A percentile compares a stretch with the other conserved stretches of the same genome.
phyloP scores from a whole-genome alignment of 2,329 filamentous ascomycete species.

The Alternaria panax region DNA sequence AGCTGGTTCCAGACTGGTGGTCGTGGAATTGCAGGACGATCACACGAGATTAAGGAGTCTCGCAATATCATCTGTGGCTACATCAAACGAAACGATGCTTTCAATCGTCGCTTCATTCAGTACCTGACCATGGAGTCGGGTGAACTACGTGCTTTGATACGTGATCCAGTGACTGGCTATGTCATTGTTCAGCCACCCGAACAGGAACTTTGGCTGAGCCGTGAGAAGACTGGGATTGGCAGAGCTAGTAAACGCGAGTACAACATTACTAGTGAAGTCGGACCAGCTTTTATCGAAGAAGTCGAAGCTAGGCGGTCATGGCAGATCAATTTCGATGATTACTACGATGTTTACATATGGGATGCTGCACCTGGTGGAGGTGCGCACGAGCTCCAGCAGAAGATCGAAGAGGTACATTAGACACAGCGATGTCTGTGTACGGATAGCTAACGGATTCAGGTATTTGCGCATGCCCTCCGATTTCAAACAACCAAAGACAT shows the following conservation, averaged over 20 bases:
- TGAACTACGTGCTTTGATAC: conserved; percentile 38
- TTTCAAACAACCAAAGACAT: conserved; percentile 39
- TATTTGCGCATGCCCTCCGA: conserved; percentile 50
- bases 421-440: not conserved
- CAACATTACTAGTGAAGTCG: conserved; percentile 46
- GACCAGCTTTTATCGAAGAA: conserved; percentile 51
- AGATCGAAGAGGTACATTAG: conserved; percentile 39
- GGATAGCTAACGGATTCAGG: conserved; percentile 24
- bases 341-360: conserved; percentile 56
- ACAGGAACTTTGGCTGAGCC: conserved; percentile 50
- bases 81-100: conserved; percentile 53
- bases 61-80: conserved; percentile 54
- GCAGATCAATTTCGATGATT: conserved; percentile 53
- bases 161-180: not conserved
- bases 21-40: conserved; percentile 41
- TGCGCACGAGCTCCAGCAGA: conserved; percentile 41
- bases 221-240: conserved; percentile 51
- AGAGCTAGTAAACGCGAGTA: conserved; percentile 52
- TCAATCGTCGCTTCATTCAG: conserved; percentile 54
- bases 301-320: conserved; percentile 49
- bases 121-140: conserved; percentile 52
- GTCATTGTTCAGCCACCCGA: conserved; percentile 47
- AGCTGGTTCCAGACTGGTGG: conserved; percentile 44
- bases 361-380: conserved; percentile 46
- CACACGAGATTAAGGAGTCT: conserved; percentile 46